Conservation (phyloP, 2,329 filamentous ascomycete genomes). For the Fusarium beomiforme region DNA sequence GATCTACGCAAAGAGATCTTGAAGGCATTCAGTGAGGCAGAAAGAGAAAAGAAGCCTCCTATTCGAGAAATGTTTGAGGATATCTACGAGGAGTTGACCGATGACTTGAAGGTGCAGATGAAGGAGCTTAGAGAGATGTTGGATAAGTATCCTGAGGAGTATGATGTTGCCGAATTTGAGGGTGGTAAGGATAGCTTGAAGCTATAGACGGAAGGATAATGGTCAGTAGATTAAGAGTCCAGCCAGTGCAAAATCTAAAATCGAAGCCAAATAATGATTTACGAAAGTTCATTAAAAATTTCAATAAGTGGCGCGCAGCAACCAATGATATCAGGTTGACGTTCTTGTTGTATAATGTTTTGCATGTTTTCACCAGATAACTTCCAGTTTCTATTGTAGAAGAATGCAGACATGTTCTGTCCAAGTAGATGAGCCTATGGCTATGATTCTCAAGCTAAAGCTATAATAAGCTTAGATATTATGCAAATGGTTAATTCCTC, state of each 20-base stretch:
- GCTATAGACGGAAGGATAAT: conserved; percentile 15
- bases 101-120: conserved; percentile 79
- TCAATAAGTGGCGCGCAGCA: not conserved
- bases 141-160: conserved; percentile 89
- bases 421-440: not conserved
- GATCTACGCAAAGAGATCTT: conserved; percentile 78
- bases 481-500: not conserved
- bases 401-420: too few species aligned
- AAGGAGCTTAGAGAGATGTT: conserved; percentile 77
- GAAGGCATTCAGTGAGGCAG: conserved; percentile 84
- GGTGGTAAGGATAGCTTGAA: conserved; percentile 74
- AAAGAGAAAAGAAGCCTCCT: conserved; percentile 81
- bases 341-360: not conserved
- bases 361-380: not conserved
- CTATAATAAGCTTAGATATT: not conserved
- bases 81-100: conserved; percentile 88
- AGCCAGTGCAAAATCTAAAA: not conserved
- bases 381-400: not conserved
- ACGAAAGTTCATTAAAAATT: not conserved
- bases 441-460: not conserved
- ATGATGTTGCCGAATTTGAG: conserved; percentile 82
- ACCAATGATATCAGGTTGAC: not conserved
- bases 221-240: not conserved
- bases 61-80: conserved; percentile 82
- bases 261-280: not conserved